Evolutionary conservation across 768 basidiomycete species (phyloP).

Genomic region (Lactarius hengduanensis): DNA sequence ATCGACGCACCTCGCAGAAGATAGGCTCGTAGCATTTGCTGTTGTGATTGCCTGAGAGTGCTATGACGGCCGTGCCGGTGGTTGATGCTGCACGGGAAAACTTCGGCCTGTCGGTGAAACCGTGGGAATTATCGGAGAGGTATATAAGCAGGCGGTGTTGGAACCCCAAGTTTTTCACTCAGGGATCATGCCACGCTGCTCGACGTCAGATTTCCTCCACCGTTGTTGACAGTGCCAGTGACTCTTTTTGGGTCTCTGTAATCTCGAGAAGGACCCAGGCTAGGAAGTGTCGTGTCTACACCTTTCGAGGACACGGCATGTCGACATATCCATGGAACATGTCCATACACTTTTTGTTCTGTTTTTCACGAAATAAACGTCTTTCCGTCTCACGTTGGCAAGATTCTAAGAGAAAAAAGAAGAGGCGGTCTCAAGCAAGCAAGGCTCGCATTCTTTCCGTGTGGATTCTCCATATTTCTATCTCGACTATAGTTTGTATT

Average conservation of each 20-base stretch:
- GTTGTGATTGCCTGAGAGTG: slow-evolving; percentile 11
- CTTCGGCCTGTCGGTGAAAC: slow-evolving; percentile 16
- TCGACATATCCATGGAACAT: slow-evolving; percentile 60
- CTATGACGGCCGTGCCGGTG: not conserved
- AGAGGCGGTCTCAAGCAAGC: no score
- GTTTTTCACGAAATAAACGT: not conserved
- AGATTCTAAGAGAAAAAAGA: not conserved
- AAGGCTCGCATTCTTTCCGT: no score
- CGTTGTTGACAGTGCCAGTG: slow-evolving; percentile 66
- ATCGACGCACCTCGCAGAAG: slow-evolving; percentile 33
- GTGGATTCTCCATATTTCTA: not conserved
- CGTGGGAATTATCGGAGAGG: slow-evolving; percentile 41
- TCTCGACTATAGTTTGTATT: not conserved
- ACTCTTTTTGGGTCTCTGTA: slow-evolving; percentile 49
- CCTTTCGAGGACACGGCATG: slow-evolving; percentile 55
- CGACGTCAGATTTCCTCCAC: slow-evolving; percentile 49
- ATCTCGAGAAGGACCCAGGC: slow-evolving; percentile 56
- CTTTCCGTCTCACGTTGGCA: not conserved
- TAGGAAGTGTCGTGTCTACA: slow-evolving; percentile 66
- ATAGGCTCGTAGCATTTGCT: slow-evolving; percentile 18
- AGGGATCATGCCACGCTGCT: slow-evolving; percentile 65
- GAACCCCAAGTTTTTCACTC: slow-evolving; percentile 30
- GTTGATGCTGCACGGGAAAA: not conserved
- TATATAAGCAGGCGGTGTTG: slow-evolving; percentile 30
- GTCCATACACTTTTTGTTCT: not conserved